Evolutionary conservation across 805 yeast genomes (phyloP).

Genomic region (Cyberlindnera mycetangii): DNA sequence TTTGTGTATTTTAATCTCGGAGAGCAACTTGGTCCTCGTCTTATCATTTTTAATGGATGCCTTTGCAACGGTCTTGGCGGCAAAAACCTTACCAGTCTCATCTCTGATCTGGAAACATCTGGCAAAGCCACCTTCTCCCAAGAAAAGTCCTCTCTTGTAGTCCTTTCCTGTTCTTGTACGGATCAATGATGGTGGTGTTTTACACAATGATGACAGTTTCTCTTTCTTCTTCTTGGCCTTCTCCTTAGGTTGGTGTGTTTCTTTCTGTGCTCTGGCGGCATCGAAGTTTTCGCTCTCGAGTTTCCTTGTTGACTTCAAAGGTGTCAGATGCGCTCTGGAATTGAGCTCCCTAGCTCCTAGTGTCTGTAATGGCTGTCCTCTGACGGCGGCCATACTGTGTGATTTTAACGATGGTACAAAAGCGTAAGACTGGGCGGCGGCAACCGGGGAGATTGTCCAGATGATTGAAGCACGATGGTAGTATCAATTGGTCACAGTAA

Average conservation of each 20-base stretch:
- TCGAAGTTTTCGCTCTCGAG: slow-evolving; percentile 18
- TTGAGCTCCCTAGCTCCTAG: slow-evolving; percentile 33
- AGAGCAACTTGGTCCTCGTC: slow-evolving; percentile 76
- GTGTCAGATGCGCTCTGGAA: slow-evolving; percentile 31
- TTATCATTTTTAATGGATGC: slow-evolving; percentile 88
- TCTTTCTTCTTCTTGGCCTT: slow-evolving; percentile 73
- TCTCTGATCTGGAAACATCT: slow-evolving; percentile 97
- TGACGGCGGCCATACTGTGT: slow-evolving; percentile 29
- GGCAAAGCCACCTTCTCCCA: slow-evolving; percentile 99
- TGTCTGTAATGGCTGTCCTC: slow-evolving; percentile 41
- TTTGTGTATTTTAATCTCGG: slow-evolving; percentile 94
- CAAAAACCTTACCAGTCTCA: slow-evolving; percentile 79
- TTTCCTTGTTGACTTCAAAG: slow-evolving; percentile 29
- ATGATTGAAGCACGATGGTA: not conserved
- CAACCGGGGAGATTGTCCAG: not conserved
- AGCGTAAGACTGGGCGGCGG: slow-evolving; percentile 1
- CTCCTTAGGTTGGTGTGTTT: slow-evolving; percentile 26
- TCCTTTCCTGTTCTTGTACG: slow-evolving; percentile 84
- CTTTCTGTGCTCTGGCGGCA: slow-evolving; percentile 15
- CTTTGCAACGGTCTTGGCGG: slow-evolving; percentile 97
- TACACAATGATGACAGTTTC: slow-evolving; percentile 85
- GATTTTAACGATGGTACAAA: slow-evolving; percentile 4
- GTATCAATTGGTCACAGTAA: no score
- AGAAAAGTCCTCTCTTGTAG: slow-evolving; percentile 82
- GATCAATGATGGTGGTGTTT: slow-evolving; percentile 94